phyloP scores from a whole-genome alignment of 1,139 yeast species.

The Lodderomyces parapsilosis region DNA sequence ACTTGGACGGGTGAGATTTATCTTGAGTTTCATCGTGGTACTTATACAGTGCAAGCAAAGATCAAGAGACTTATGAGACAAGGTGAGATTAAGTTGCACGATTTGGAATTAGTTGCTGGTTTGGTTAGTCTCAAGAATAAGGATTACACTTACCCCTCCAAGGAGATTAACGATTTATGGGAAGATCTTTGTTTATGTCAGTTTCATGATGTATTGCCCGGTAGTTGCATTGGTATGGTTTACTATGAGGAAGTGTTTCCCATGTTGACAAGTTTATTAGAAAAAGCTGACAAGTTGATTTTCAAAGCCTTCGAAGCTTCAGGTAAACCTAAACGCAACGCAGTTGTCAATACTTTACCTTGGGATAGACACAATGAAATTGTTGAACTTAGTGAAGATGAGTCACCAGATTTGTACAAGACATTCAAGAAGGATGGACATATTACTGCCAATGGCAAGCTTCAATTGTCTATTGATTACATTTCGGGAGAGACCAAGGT shows the following conservation, averaged over 20 bases:
- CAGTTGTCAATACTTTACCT: conserved; percentile 58
- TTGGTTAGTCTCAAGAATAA: conserved; percentile 57
- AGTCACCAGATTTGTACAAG: conserved; percentile 13
- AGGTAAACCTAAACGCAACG: conserved; percentile 14
- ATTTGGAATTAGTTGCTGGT: conserved; percentile 80
- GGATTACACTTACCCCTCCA: conserved; percentile 67
- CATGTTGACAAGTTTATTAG: conserved; percentile 60
- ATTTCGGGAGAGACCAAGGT: conserved; percentile 17
- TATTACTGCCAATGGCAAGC: conserved; percentile 8
- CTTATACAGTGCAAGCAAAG: conserved; percentile 90
- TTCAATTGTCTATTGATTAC: conserved; percentile 14
- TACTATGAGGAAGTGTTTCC: conserved; percentile 90
- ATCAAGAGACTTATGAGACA: conserved; percentile 78
- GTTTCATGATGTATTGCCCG: conserved; percentile 96
- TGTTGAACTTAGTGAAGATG: conserved; percentile 27
- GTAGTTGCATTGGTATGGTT: conserved; percentile 93
- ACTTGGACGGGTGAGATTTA: conserved; percentile 94
- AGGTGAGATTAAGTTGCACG: conserved; percentile 79
- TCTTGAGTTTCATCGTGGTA: conserved; percentile 94
- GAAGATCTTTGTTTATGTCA: conserved; percentile 87
- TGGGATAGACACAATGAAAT: conserved; percentile 62
- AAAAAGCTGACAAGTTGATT: conserved; percentile 52
- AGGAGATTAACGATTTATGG: conserved; percentile 73
- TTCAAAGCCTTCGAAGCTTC: conserved; percentile 43
- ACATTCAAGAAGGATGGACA: conserved; percentile 7